Evolutionary conservation across 2,329 filamentous ascomycete genomes (phyloP), one percentile per base, ranked within the genome.

Genomic region (Colletotrichum navitas): DNA sequence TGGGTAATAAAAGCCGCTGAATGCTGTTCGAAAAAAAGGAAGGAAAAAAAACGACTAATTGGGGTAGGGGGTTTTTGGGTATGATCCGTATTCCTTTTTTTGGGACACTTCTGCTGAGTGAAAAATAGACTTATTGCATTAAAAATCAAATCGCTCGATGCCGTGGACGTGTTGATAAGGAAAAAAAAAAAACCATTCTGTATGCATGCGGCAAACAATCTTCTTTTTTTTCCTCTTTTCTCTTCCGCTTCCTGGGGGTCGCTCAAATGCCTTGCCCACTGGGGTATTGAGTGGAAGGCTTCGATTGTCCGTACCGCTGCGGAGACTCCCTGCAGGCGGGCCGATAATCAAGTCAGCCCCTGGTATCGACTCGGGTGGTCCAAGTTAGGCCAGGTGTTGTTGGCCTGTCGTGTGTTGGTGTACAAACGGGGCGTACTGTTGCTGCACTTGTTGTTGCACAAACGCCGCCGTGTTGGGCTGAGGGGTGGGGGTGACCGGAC

Each of bases 401-500:
- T 78, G 79, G 43, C 74, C 72, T 41, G 74, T 79, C 69, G 82
- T 79, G 76, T 83, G 81, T 45, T 82, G 79, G 65, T 71, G 63
- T 85, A 84, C 78, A 83, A 83, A 77, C 85, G 82, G 76, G 71
- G 83, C 76, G 77, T 84, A 81, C 71, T 80, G 78, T 59, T 87
- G 85, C 74, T 82, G 81, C 68, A 83, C 79, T 72, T 85, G 84
- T 58, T 76, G 77, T 59, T 81, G 81, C n/a, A 75, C 73, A 41
- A 81, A 74, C 75, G 76, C 67, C 67, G 78, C 76, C 64, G 83
- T 82, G 75, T 83, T 81, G 74, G 83, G 80, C 75, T 83, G 82
- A 29, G 89, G 89, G 24, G 89, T 89, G 14, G 90, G 90, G 2
- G 90, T 92, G 54, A 91, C 87, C 0, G 90, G 90, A 76, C 89